phyloP scores from a whole-genome alignment of 768 basidiomycete genomes.

The Naganishia randhawae region DNA sequence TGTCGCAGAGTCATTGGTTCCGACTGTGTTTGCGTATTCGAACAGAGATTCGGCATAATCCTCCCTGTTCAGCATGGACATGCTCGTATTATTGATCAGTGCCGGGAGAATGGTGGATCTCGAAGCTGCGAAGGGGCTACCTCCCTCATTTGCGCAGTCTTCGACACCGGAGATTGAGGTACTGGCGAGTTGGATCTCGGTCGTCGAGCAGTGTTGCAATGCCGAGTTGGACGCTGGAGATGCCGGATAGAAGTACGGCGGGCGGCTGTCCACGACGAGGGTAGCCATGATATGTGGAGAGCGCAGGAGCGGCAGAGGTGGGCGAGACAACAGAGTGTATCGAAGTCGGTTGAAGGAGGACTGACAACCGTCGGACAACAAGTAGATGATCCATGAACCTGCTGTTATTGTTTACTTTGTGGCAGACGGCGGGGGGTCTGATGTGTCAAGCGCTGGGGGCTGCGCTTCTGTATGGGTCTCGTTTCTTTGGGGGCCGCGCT shows the following conservation, averaged over 20 bases:
- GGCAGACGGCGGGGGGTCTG: neutral
- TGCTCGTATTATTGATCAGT: neutral
- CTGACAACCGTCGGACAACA: neutral
- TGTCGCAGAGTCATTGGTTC: neutral
- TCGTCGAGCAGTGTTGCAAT: slow-evolving; percentile 15
- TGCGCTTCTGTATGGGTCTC: too few relatives aligned
- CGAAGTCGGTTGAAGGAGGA: neutral
- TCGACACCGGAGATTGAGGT: slow-evolving; percentile 11
- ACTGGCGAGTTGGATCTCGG: slow-evolving; percentile 15
- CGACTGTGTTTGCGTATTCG: neutral
- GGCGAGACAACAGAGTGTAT: neutral
- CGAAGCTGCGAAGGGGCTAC: neutral
- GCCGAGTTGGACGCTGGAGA: slow-evolving; percentile 6
- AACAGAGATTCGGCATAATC: neutral
- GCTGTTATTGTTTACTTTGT: slow-evolving; percentile 19
- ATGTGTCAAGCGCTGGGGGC: too few relatives aligned
- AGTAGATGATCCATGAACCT: neutral
- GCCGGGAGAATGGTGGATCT: slow-evolving; percentile 1
- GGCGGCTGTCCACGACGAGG: neutral
- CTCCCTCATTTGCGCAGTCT: neutral
- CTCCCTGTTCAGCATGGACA: slow-evolving; percentile 4
- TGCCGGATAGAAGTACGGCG: slow-evolving; percentile 2
- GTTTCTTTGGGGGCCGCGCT: too few relatives aligned
- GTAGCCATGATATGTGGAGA: neutral
- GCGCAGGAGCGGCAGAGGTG: neutral